Conservation (phyloP, 2,329 filamentous ascomycete genomes). For the Beauveria asiatica region DNA sequence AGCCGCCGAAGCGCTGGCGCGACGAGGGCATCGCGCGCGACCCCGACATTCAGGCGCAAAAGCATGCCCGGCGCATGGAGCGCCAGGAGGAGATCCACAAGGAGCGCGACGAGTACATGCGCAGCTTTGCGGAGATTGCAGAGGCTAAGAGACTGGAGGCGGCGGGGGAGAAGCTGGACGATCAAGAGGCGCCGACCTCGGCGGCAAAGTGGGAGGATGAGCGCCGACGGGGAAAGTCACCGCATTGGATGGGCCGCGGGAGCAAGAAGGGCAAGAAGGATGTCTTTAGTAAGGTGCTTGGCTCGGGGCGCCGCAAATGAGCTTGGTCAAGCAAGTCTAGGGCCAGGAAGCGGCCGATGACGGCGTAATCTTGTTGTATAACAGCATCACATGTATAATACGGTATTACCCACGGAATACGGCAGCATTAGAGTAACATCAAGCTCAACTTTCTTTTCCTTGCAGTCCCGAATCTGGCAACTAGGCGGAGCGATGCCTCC, state of each 20-base stretch:
- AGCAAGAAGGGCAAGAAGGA: neutral
- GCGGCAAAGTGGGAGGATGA: too few species aligned
- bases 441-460: neutral
- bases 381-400: neutral
- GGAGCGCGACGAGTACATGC: constrained; percentile 20
- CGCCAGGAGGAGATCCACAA: constrained; percentile 4
- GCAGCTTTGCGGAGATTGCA: constrained; percentile 13
- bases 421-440: neutral
- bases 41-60: constrained; percentile 31
- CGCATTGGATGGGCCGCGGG: neutral
- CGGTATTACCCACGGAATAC: neutral
- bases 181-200: neutral
- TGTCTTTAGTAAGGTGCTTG: neutral
- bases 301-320: neutral
- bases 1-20: constrained; percentile 54
- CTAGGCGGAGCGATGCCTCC: neutral
- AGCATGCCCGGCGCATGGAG: constrained; percentile 16
- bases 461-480: neutral
- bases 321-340: too few species aligned
- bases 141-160: neutral
- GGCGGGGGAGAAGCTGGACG: too few species aligned
- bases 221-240: neutral
- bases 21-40: constrained; percentile 42
- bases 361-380: neutral
- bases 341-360: neutral